Percentiles rank a stretch among this genome's conserved stretches.
Conservation (phyloP, 1,284 basidiomycete genomes). For the Heliocybe sulcata region DNA sequence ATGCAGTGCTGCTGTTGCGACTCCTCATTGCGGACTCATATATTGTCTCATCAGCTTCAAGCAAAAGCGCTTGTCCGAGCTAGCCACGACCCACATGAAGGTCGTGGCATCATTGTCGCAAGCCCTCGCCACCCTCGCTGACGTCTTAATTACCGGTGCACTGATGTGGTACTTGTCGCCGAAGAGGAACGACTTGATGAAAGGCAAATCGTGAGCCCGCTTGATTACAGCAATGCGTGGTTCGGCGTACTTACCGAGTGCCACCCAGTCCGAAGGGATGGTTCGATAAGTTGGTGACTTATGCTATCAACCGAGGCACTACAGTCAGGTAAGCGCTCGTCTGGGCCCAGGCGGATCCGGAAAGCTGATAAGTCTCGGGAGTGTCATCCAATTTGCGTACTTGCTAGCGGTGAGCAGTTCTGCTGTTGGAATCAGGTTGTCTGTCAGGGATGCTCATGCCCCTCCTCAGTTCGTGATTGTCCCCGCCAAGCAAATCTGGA, state of each 20-base stretch:
- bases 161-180: constrained; percentile 22
- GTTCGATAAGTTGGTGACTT: constrained; percentile 6
- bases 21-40: background rate
- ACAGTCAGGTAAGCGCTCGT: constrained; percentile 16
- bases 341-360: background rate
- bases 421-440: constrained; percentile 4
- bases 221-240: background rate
- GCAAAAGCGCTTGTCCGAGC: constrained; percentile 15
- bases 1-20: constrained; percentile 4
- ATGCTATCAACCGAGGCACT: constrained; percentile 23
- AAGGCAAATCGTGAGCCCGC: constrained; percentile 16
- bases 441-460: background rate
- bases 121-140: constrained; percentile 12
- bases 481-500: constrained; percentile 25
- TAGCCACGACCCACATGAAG: constrained; percentile 13
- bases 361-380: background rate
- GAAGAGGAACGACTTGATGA: constrained; percentile 19
- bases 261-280: constrained; percentile 13
- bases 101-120: constrained; percentile 18
- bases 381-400: constrained; percentile 18
- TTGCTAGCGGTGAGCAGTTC: constrained; percentile 14
- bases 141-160: constrained; percentile 19
- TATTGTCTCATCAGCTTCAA: constrained; percentile 10
- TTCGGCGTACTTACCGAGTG: background rate
- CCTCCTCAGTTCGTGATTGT: constrained; percentile 21